Conservation (phyloP, 352 stramenopile genomes). For the Globisporangium apiculatum region DNA sequence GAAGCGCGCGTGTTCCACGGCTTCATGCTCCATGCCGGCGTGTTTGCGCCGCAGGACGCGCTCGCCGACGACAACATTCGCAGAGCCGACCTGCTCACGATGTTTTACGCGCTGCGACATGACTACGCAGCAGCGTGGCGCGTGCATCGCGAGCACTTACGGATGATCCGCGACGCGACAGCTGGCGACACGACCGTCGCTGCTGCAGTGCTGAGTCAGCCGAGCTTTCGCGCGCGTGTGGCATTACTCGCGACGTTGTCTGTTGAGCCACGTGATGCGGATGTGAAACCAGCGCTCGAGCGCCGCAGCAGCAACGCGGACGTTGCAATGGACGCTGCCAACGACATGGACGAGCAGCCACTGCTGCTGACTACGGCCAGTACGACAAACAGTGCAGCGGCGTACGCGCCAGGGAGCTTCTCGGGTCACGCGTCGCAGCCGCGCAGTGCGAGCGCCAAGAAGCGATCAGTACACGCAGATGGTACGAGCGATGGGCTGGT, state of each 20-base stretch:
- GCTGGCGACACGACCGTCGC: slow-evolving; percentile 58
- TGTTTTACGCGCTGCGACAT: slow-evolving; percentile 78
- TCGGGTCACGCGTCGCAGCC: slow-evolving; percentile 29
- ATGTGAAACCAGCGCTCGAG: not conserved
- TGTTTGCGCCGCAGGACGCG: slow-evolving; percentile 40
- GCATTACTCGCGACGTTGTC: slow-evolving; percentile 68
- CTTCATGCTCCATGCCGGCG: slow-evolving; percentile 66
- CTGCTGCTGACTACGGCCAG: slow-evolving; percentile 1
- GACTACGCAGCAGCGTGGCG: slow-evolving; percentile 67
- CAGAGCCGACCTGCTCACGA: slow-evolving; percentile 69
- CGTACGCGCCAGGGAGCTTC: slow-evolving; percentile 66
- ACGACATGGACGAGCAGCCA: slow-evolving; percentile 11
- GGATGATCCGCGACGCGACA: slow-evolving; percentile 57
- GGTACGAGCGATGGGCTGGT: too few species aligned
- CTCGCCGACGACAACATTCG: slow-evolving; percentile 66
- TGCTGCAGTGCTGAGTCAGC: slow-evolving; percentile 42
- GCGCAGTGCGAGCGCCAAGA: too few species aligned
- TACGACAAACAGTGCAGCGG: slow-evolving; percentile 1
- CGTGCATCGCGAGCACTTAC: slow-evolving; percentile 69
- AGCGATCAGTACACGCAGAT: too few species aligned
- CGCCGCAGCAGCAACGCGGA: slow-evolving; percentile 25
- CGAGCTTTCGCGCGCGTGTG: slow-evolving; percentile 54
- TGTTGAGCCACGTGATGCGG: slow-evolving; percentile 24
- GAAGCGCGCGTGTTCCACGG: slow-evolving; percentile 61
- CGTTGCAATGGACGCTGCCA: slow-evolving; percentile 23